A percentile compares a stretch with the other conserved stretches of the same genome.
Evolutionary conservation across 257 asterid genomes (phyloP).

Genomic region (Solanum appendiculatum): DNA sequence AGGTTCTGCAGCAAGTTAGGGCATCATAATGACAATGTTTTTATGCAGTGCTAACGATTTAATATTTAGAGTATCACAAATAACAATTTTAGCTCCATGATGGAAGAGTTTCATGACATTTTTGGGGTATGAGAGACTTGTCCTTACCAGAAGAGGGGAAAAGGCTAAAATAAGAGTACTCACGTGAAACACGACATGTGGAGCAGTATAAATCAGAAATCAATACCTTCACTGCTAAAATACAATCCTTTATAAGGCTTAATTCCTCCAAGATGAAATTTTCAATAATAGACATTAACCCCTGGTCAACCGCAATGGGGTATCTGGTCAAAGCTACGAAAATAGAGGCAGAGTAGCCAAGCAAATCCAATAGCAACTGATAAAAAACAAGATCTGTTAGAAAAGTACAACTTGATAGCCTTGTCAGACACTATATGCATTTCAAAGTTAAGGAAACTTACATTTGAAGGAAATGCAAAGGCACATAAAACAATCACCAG

Average conservation of each 20-base stretch:
- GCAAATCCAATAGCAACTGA: slow-evolving; percentile 82
- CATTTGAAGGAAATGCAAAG: neutral
- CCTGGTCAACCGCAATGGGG: slow-evolving; percentile 37
- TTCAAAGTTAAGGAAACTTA: neutral
- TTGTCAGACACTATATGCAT: neutral
- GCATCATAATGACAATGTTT: neutral
- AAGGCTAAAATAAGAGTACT: neutral
- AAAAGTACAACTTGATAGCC: neutral
- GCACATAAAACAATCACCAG: neutral
- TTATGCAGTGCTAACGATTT: neutral
- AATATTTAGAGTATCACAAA: neutral
- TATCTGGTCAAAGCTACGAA: slow-evolving; percentile 65
- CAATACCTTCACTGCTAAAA: slow-evolving; percentile 61
- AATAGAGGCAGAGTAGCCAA: slow-evolving; percentile 57
- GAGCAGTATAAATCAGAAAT: neutral
- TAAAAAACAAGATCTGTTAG: slow-evolving; percentile 18
- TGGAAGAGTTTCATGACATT: neutral
- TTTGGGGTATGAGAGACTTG: neutral
- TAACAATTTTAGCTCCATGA: neutral
- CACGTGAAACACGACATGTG: neutral
- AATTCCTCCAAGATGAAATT: slow-evolving; percentile 70
- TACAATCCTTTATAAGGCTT: slow-evolving; percentile 49
- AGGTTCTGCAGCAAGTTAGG: neutral
- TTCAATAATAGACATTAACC: slow-evolving; percentile 39
- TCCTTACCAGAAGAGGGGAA: neutral